Evolutionary conservation across 2,329 filamentous ascomycete species (phyloP).

Genomic region (Colletotrichum kahawae): DNA sequence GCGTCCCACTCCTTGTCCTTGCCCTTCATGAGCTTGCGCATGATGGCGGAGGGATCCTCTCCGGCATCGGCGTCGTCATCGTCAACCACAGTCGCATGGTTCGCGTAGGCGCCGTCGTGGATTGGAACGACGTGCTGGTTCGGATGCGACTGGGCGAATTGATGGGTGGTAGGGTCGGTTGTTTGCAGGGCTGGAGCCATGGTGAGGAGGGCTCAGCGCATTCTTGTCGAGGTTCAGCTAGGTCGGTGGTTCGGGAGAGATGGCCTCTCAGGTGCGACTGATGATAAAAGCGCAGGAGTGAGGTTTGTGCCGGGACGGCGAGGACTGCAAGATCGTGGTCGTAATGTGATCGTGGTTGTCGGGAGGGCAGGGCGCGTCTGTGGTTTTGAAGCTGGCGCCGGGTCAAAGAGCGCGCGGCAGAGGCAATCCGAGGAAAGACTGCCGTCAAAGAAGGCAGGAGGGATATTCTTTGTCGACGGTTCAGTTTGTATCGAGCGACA

Average conservation of each 20-base stretch:
- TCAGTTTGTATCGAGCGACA: background rate
- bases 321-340: background rate
- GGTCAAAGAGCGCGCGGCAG: background rate
- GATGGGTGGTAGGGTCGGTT: conserved; percentile 10
- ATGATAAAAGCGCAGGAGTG: background rate
- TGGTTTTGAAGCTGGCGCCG: background rate
- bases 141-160: conserved; percentile 14
- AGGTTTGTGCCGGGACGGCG: background rate
- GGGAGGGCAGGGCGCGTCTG: background rate
- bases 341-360: background rate
- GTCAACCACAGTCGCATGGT: background rate
- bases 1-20: conserved; percentile 71
- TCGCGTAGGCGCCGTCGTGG: background rate
- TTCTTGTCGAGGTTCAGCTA: background rate
- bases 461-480: background rate
- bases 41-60: conserved; percentile 23
- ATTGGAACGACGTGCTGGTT: background rate
- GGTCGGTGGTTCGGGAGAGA: background rate
- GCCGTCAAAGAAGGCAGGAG: background rate
- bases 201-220: conserved; percentile 9
- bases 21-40: conserved; percentile 53
- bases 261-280: background rate
- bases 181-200: conserved; percentile 21
- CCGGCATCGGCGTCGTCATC: conserved; percentile 9
- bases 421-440: background rate